Base-by-base conservation (phyloP, 192 early-diverging fungal genomes). In the Coemansia interrupta region DNA sequence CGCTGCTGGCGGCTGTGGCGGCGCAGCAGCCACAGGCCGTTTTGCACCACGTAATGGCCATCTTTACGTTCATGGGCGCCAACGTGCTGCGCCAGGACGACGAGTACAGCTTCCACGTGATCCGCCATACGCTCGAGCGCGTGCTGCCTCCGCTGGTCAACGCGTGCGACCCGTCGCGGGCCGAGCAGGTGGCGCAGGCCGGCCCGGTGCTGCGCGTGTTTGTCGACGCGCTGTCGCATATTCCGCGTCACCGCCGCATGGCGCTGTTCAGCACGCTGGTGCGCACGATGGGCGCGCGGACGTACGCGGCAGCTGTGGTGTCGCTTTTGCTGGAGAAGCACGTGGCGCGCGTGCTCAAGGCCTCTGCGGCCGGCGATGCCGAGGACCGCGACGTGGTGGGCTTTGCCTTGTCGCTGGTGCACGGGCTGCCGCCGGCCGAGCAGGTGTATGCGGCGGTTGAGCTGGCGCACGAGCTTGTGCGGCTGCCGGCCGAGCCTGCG, bases 41-140 rank as follows among this genome's bases (percentile, higher is more conserved):
- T 5, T 78, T 98, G 19, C 82, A 91, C 58, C 91, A 93, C 72
- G 89, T 94, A 49, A 96, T 98, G 89, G 92, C 94, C 18, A 86
- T 97, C 22, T 98, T 98, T 64, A 98, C 93, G 12, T 97, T 97
- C 65, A 95, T 98, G 95, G 95, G 95, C 15, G 91, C 90, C 42
- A 96, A 92, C 56, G 89, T 93, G 1, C 60, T 98, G 58, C 86
- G 89, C n/a, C 93, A 93, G 70, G 95, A 98, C 72, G 95, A 98
- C 70, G 88, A 90, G 64, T 98, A 93, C 82, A 92, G 87, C 63
- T 95, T 95, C 87, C 87, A 90, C 47, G 92, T 97, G 5, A 96
- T 98, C 59, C 88, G 92, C 55, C 87, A 88, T 66, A 94, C 92
- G 5, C 66, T 97, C 38, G 87, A 88, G 61, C 90, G 88, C 46